Base-by-base conservation (phyloP, 345 rosid genomes). In the Brassica cretica region DNA sequence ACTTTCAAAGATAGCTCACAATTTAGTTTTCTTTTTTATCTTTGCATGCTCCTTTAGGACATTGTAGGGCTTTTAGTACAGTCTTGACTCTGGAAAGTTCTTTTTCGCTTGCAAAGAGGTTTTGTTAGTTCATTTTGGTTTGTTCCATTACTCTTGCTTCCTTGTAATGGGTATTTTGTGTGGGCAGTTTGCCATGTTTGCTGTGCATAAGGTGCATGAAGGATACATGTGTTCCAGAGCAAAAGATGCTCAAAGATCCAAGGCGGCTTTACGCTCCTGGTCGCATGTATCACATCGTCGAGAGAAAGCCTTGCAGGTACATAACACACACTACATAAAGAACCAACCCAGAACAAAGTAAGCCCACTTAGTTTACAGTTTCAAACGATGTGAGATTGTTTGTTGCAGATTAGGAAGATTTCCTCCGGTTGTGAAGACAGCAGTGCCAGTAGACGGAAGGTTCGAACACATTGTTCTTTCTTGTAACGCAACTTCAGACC, bases 251-350 rank as follows among this genome's bases (percentile, higher is more conserved):
- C 76, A 95, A 86, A 84, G 98, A 95, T 80, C 98, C 98, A 6
- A 93, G 99, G 80, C 86, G 99, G 78, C 85, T 95, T 14, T 93
- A 95, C 76, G 98, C 99, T 75, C 99, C 98, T 18, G 98, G 99
- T 76, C 96, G 98, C 66, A 89, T 95, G 81, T 95, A 95, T 80
- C 99, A 95, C 82, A 93, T 95, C 51, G 99, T 95, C 3, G 96
- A 95, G 73, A 80, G 99, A 80, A 95, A 86, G 83, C 96, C 84
- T 66, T 89, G 80, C 89, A 91, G 94, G 98, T 95, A 86, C 7
- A 14, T 25, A 8, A 62, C 29, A 72, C 64, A 66, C 65, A 39
- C 6, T 33, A 33, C 39, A 33, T 33, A 21, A 21, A 21, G 24
- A 21, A 21, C 24, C 24, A 21, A 21, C 24, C 24, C 24, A 21